phyloP scores from a whole-genome alignment of 2,329 filamentous ascomycete species.

The Hymenoscyphus scutula region DNA sequence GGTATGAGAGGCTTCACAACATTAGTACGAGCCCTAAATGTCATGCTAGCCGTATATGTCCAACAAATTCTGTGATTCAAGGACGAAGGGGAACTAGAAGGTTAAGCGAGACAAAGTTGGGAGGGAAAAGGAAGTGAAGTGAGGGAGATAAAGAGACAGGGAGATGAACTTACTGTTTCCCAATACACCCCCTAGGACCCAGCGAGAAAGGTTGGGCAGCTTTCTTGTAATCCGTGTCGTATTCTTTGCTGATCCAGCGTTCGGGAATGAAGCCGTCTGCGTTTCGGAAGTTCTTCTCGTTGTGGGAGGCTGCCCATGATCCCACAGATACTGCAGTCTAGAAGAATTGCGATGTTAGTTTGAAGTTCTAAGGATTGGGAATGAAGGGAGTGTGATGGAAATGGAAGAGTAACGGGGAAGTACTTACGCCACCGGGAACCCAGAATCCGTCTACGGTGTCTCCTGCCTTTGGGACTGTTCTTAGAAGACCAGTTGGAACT shows the following conservation, averaged over 20 bases:
- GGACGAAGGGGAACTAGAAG: no score
- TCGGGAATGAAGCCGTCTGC: constrained; percentile 30
- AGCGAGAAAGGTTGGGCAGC: constrained; percentile 23
- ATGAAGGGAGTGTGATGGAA: neutral
- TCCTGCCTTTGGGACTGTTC: neutral
- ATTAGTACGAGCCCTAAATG: no score
- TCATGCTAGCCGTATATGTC: no score
- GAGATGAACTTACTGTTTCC: constrained; percentile 18
- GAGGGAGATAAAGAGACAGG: neutral
- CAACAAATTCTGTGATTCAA: no score
- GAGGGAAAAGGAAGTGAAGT: neutral
- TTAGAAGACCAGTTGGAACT: constrained; percentile 8
- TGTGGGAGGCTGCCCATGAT: constrained; percentile 17
- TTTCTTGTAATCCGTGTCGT: constrained; percentile 17
- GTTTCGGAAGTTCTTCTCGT: constrained; percentile 27
- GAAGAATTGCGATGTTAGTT: neutral
- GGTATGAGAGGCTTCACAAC: constrained; percentile 23
- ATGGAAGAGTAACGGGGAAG: neutral
- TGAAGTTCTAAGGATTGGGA: no score
- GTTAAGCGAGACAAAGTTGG: no score
- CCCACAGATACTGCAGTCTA: constrained; percentile 21
- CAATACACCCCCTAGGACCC: constrained; percentile 25
- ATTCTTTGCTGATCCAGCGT: constrained; percentile 36
- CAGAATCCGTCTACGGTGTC: neutral
- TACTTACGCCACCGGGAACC: neutral